Percentiles rank a stretch among this genome's conserved stretches.
Conservation (phyloP, 169 alveolate species). For the Fabrea salina region DNA sequence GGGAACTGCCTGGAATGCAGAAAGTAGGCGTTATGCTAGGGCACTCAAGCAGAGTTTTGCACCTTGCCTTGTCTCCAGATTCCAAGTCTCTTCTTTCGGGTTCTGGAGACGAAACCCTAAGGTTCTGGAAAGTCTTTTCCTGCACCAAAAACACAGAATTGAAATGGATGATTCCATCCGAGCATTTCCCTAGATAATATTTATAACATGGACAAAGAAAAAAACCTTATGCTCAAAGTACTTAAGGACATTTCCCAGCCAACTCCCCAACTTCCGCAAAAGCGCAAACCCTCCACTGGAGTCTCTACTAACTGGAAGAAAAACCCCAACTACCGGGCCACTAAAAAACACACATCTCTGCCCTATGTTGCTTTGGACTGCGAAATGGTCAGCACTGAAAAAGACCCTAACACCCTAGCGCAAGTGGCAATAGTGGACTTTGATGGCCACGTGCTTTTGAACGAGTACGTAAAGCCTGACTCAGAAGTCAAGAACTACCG, state of each 20-base stretch:
- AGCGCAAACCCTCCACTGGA: neutral
- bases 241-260: neutral
- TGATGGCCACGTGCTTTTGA: conserved; percentile 46
- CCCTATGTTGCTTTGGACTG: conserved; percentile 37
- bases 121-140: conserved; percentile 94
- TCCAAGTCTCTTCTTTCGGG: conserved; percentile 92
- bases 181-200: too few relatives aligned
- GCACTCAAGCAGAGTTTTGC: conserved; percentile 92
- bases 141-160: too few relatives aligned
- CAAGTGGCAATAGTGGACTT: conserved; percentile 51
- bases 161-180: too few relatives aligned
- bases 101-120: conserved; percentile 92
- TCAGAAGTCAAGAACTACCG: conserved; percentile 45
- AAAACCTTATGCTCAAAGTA: neutral
- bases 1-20: conserved; percentile 93
- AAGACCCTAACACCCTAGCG: conserved; percentile 34
- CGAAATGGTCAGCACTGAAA: conserved; percentile 40
- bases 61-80: conserved; percentile 92
- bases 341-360: neutral
- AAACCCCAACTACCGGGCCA: neutral
- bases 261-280: neutral
- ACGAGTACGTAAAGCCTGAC: conserved; percentile 44
- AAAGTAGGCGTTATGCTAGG: conserved; percentile 82
- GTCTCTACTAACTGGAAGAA: conserved; percentile 10
- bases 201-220: neutral